Percentiles rank a stretch among this genome's conserved stretches.
phyloP scores from a whole-genome alignment of 169 alveolate species.

The Cryptosporidium muris region DNA sequence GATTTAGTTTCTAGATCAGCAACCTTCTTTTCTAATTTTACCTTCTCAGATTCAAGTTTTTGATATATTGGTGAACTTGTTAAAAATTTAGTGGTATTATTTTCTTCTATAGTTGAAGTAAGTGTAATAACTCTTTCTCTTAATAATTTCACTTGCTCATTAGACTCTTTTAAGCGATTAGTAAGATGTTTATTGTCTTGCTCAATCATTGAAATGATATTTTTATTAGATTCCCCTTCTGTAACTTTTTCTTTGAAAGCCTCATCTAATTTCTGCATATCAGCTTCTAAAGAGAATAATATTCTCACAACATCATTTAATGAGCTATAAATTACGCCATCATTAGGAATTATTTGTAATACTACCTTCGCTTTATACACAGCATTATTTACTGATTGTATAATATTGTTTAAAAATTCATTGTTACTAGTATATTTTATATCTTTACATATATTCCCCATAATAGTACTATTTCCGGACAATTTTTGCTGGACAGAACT shows the following conservation, averaged over 20 bases:
- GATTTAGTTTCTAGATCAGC: conserved; percentile 9
- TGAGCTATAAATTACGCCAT: conserved; percentile 16
- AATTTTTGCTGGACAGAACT: conserved; percentile 51
- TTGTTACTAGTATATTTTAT: conserved; percentile 16
- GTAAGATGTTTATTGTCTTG: conserved; percentile 61
- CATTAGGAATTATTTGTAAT: conserved; percentile 13
- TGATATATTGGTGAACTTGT: conserved; percentile 54
- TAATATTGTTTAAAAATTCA: conserved; percentile 33
- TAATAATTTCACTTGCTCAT: conserved; percentile 49
- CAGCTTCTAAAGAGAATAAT: conserved; percentile 33
- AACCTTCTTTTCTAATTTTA: conserved; percentile 35
- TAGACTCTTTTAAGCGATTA: conserved; percentile 47
- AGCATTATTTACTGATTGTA: conserved; percentile 5
- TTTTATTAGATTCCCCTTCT: conserved; percentile 48
- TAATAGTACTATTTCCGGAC: conserved; percentile 19
- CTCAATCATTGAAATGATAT: conserved; percentile 20
- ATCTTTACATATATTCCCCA: conserved; percentile 4
- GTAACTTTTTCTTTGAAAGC: conserved; percentile 16
- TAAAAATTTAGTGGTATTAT: conserved; percentile 23
- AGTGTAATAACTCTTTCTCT: conserved; percentile 57
- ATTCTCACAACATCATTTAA: conserved; percentile 52
- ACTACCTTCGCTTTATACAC: conserved; percentile 45
- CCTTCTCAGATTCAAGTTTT: conserved; percentile 42
- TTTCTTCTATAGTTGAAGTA: conserved; percentile 56
- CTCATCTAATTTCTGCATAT: conserved; percentile 35